Evolutionary conservation across 1,284 basidiomycete genomes (phyloP).

Genomic region (Apiotrichum gamsii): DNA sequence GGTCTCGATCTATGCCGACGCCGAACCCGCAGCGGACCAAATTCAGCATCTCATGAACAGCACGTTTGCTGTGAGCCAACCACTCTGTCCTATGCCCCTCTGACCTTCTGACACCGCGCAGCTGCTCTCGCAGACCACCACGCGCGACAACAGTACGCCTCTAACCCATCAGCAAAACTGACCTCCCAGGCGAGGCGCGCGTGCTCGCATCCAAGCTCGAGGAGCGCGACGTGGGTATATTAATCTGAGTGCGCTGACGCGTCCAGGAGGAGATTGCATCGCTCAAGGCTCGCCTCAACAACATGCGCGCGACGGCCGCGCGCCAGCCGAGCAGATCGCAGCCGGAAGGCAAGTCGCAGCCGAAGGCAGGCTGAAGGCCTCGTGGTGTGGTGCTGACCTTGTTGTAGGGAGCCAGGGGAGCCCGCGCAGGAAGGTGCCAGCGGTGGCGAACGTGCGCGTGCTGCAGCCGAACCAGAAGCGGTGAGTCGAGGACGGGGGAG

Average conservation of each 20-base stretch:
- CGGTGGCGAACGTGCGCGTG: conserved; percentile 6
- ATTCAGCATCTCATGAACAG: conserved; percentile 1
- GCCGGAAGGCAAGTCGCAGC: conserved; percentile 1
- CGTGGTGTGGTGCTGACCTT: no score
- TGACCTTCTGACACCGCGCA: neutral
- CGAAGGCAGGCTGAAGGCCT: neutral
- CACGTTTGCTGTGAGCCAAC: conserved; percentile 8
- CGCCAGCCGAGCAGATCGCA: conserved; percentile 6
- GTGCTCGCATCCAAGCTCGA: conserved; percentile 4
- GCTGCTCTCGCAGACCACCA: conserved; percentile 2
- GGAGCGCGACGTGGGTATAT: conserved; percentile 2
- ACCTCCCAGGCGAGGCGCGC: neutral
- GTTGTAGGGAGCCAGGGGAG: no score
- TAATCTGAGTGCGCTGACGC: neutral
- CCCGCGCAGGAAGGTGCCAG: conserved; percentile 4
- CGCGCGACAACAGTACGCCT: neutral
- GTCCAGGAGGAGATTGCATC: conserved; percentile 6
- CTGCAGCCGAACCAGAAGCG: conserved; percentile 16
- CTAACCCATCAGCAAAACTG: neutral
- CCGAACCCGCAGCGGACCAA: neutral
- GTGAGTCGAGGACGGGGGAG: no score
- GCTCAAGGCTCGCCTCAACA: conserved; percentile 2
- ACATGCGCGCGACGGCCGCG: conserved; percentile 2
- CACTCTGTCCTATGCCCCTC: no score
- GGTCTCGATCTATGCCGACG: conserved; percentile 5